Evolutionary conservation across 345 rosid species (phyloP), one percentile per base, ranked within the genome.

Genomic region (Salix viminalis): DNA sequence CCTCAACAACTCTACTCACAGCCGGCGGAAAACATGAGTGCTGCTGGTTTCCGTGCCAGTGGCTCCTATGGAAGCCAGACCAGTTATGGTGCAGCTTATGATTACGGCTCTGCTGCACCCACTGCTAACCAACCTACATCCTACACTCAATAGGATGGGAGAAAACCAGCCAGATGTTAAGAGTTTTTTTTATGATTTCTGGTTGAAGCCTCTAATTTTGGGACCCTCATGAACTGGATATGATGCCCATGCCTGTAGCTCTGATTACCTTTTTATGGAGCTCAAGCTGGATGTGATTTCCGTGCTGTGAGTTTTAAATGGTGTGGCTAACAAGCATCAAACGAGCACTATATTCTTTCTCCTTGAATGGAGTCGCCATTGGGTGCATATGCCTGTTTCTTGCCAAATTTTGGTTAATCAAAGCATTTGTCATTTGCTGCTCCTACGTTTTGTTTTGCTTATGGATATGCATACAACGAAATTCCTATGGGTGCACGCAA

Each of bases 1-100:
- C 69, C 85, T 37, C 87, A 73, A 65, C 88, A 86, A 69, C 89
- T 75, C 76, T 87, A 84, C 71, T 15, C 87, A 0, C 85, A 73
- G 30, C 76, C 86, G 1, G 71, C 67, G 52, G 89, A 84, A 60
- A 78, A 50, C 36, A 36, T 82, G 23, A 62, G 77, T 39, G 72
- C 77, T 23, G 61, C 81, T 23, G 81, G 81, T 54, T 80, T 76
- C n/a, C 81, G 82, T 4, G 42, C 73, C 24, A 36, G 71, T 36
- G 42, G 85, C 72, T 34, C 83, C 14, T 82, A 83, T 64, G 83
- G 79, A 3, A 82, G 80, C 4, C 90, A 83, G 76, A 54, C 83
- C 21, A 82, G 77, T 65, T 87, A 84, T 64, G 79, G 77, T 44
- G 64, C 72, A 1, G 37, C 37, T 5, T 87, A 82, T 18, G 87